Evolutionary conservation across 2,329 filamentous ascomycete genomes (phyloP), one percentile per base, ranked within the genome.

Genomic region (Xylariaceae sp.): DNA sequence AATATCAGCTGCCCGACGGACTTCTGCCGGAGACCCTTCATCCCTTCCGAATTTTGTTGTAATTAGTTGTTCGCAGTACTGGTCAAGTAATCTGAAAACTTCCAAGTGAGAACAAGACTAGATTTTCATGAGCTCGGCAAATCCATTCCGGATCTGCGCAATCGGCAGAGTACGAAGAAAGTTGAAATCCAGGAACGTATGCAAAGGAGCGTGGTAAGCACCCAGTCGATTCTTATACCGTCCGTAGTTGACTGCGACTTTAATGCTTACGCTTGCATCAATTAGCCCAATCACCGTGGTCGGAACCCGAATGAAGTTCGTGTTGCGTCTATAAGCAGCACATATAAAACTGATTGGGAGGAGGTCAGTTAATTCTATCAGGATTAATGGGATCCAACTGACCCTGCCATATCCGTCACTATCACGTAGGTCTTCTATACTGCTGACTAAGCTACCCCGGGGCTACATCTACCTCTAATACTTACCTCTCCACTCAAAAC

Each of bases 231-330:
- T 88, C 73, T 88, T 88, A 72, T 86, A 85, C 63, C 82, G 80
- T 61, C 82, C 83, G 57, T 87, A 86, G 69, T 88, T 88, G 57
- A 88, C 83, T 11, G 82, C 85, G n/a, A 88, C 84, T 62, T 88
- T 87, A 71, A 88, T 88, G 27, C 80, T 85, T 40, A 88, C 85
- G 16, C 82, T 85, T 3, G 85, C 85, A 59, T 88, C 85, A 49
- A 88, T 88, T 38, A 88, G 71, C 8, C 85, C 84, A 58, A 88
- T 87, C 52, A 88, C 80, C 1, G 85, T 88, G 0, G 85, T 88
- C 2, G 85, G 85, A 7, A 88, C 76, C 38, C 84, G 81, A 60
- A 88, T 86, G 68, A 77, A 88, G 67, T 86, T 86, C 35, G 84
- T 87, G 66, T 80, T 86, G 55, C 85, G 74, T 50, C 83, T 78